Evolutionary conservation across 805 yeast genomes (phyloP).

Genomic region (Yarrowia porcina): DNA sequence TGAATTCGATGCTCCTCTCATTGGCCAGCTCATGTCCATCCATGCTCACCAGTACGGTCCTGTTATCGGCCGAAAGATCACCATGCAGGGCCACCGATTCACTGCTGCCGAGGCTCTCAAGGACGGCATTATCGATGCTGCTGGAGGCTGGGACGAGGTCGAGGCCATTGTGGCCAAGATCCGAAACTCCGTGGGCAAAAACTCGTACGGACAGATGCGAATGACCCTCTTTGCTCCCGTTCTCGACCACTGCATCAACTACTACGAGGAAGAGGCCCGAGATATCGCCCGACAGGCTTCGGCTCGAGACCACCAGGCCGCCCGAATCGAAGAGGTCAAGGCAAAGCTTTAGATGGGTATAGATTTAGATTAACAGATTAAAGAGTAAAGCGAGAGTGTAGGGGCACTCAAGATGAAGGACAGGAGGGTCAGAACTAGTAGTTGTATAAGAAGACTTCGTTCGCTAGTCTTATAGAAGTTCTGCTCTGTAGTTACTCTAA

Average conservation of each 20-base stretch:
- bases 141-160: conserved; percentile 39
- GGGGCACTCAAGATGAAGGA: no score
- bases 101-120: conserved; percentile 35
- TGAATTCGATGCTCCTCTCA: conserved; percentile 41
- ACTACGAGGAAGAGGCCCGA: conserved; percentile 23
- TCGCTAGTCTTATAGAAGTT: no score
- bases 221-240: conserved; percentile 16
- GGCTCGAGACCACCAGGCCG: conserved; percentile 20
- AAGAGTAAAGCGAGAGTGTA: neutral
- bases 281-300: conserved; percentile 16
- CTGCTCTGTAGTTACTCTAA: no score
- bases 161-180: conserved; percentile 35
- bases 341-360: conserved; percentile 2
- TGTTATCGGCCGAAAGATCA: conserved; percentile 35
- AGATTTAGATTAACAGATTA: neutral
- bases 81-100: conserved; percentile 39
- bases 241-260: conserved; percentile 17
- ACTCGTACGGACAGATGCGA: conserved; percentile 22
- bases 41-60: conserved; percentile 37
- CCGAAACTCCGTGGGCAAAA: conserved; percentile 8
- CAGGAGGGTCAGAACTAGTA: no score
- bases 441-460: no score
- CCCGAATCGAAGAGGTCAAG: conserved; percentile 18
- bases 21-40: conserved; percentile 39
- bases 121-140: conserved; percentile 36